These are phyloP conservation scores for Arachnomyces sp. DNA, from an alignment of 2,329 filamentous ascomycete genomes.

Conservation along the genomic window DNA sequence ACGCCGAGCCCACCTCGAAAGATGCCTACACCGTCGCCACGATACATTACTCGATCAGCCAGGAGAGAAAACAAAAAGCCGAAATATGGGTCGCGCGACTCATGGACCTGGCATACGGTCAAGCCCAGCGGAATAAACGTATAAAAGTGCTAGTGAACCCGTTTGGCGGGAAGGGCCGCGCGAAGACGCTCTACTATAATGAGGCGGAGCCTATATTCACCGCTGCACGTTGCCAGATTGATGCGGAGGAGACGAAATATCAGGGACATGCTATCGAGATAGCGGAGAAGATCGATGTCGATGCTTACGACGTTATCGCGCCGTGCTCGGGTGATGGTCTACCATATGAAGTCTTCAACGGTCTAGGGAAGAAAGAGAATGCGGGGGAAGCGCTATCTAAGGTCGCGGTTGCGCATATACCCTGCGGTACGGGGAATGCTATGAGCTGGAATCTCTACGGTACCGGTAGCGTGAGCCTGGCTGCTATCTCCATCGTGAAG, in stretches of 20 bases:
- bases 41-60: constrained; percentile 53
- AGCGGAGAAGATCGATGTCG: constrained; percentile 64
- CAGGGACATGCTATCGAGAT: constrained; percentile 73
- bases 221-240: constrained; percentile 68
- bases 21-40: constrained; percentile 52
- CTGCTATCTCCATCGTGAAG: constrained; percentile 79
- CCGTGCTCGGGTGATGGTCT: constrained; percentile 89
- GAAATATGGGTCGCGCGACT: constrained; percentile 57
- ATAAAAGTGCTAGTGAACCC: constrained; percentile 89
- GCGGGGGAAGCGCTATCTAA: constrained; percentile 64
- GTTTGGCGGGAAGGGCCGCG: constrained; percentile 73
- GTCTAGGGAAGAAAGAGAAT: constrained; percentile 67
- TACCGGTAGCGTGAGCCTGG: constrained; percentile 63
- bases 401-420: constrained; percentile 76
- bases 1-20: constrained; percentile 55
- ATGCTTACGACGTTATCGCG: constrained; percentile 74
- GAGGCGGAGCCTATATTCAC: constrained; percentile 75
- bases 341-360: constrained; percentile 91
- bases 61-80: constrained; percentile 41
- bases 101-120: constrained; percentile 61
- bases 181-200: constrained; percentile 62
- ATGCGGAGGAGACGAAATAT: constrained; percentile 62
- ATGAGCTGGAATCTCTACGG: constrained; percentile 87
- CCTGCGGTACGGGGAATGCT: constrained; percentile 89
- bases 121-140: constrained; percentile 60